phyloP scores from a whole-genome alignment of 768 basidiomycete species.

The Tulasnella calospora region DNA sequence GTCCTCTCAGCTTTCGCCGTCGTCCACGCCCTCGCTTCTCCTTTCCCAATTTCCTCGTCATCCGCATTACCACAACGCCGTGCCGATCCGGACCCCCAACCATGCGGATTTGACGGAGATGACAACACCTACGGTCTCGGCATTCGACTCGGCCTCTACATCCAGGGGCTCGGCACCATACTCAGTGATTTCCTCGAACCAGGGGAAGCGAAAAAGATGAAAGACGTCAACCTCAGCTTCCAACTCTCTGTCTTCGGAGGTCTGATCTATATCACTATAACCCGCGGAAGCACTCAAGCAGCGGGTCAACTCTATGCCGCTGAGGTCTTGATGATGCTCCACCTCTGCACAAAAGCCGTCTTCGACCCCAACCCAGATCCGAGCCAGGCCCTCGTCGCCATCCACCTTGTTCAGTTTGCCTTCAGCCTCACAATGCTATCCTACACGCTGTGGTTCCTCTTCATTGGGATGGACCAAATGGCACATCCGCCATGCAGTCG shows the following conservation, averaged over 20 bases:
- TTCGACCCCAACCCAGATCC: neutral
- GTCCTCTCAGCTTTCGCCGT: neutral
- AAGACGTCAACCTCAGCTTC: neutral
- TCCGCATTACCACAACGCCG: neutral
- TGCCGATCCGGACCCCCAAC: neutral
- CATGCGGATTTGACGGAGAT: constrained; percentile 2
- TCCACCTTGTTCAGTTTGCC: neutral
- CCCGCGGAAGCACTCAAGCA: neutral
- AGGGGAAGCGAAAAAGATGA: neutral
- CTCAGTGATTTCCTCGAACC: neutral
- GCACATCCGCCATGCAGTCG: neutral
- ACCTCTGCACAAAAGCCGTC: neutral
- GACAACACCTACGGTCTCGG: constrained; percentile 8
- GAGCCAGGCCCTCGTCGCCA: neutral
- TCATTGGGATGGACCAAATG: neutral
- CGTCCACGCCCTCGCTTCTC: neutral
- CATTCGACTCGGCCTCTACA: constrained; percentile 2
- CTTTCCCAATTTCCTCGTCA: neutral
- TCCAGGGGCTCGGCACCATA: neutral
- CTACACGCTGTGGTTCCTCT: neutral
- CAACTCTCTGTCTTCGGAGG: neutral
- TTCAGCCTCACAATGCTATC: neutral
- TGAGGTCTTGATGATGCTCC: neutral
- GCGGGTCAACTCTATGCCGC: neutral
- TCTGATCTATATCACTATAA: neutral